Evolutionary conservation across 2,329 filamentous ascomycete genomes (phyloP), one percentile per base, ranked within the genome.

Genomic region (Volutella citrinella): DNA sequence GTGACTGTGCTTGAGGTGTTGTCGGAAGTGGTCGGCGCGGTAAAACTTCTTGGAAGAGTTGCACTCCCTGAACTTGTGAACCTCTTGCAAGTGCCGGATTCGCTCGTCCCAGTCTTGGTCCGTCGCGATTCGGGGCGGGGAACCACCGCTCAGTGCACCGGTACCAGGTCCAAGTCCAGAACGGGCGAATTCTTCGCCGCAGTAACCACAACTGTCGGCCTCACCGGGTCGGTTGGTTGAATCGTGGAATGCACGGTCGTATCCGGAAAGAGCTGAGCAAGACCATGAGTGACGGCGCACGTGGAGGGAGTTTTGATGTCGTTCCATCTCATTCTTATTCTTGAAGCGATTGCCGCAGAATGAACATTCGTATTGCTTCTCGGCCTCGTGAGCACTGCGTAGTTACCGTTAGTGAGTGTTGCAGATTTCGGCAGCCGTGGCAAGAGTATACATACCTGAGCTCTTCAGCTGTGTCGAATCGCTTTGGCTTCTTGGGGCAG

Each of bases 41-140:
- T 86, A 98, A 62, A 98, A 98, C 61, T 97, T 97, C 72, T 98
- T 98, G 49, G 86, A 85, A 54, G 93, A 89, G 61, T 98, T 98
- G 75, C 93, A 98, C 66, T 97, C 93, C 44, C 89, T 81, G 59
- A 95, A 98, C 59, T 98, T 98, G 70, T 98, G 93, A 45, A 89
- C 78, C 51, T 87, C 83, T 55, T 89, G 90, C 34, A 98, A 69
- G 66, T 98, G 93, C 36, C 86, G 83, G 34, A 90, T 80, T 38
- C 93, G 82, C 42, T 80, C 74, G 32, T 95, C 86, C 90, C 90
- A 96, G 56, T 97, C 86, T 33, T 87, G 78, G 6, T 90, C 84
- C 24, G 87, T 95, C 15, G 82, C 63, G 16, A 66, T 61, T 24
- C 65, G 62, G 17, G 57, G 59, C 20, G 56, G 48, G 29, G 66